These are phyloP conservation scores for Pittosporum tobira DNA, from an alignment of 129 eudicot genomes.

Conservation along the genomic window DNA sequence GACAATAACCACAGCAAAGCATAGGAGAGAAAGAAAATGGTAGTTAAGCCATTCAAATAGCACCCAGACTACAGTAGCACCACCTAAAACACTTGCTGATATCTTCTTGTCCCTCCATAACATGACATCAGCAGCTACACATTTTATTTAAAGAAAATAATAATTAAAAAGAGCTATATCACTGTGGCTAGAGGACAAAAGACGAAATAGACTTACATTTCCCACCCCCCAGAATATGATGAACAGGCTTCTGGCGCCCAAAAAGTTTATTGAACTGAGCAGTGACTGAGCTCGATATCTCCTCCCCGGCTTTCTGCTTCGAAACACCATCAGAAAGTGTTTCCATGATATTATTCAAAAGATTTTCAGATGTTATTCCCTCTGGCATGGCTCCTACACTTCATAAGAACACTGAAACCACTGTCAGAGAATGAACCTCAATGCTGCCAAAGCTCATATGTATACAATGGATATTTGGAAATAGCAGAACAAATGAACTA, in stretches of 20 bases:
- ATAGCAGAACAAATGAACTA: neutral
- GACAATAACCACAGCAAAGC: constrained; percentile 44
- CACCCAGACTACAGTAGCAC: constrained; percentile 78
- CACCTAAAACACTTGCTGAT: constrained; percentile 55
- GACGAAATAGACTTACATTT: constrained; percentile 41
- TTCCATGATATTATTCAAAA: constrained; percentile 65
- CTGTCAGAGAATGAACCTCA: neutral
- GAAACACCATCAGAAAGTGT: constrained; percentile 47
- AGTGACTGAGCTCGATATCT: constrained; percentile 36
- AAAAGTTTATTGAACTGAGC: constrained; percentile 62
- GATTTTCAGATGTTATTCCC: constrained; percentile 60
- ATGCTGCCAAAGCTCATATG: neutral
- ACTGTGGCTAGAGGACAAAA: neutral
- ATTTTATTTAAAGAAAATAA: neutral
- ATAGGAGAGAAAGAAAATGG: constrained; percentile 59
- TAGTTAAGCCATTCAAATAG: constrained; percentile 91
- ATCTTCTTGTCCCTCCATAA: constrained; percentile 98
- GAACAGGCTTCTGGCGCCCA: constrained; percentile 80
- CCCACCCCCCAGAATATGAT: constrained; percentile 77
- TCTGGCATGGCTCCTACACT: constrained; percentile 57
- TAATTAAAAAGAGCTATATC: neutral
- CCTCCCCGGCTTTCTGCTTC: constrained; percentile 48
- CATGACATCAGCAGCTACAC: constrained; percentile 83
- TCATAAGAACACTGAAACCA: constrained; percentile 6
- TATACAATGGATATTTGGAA: neutral